Evolutionary conservation across 306 rosid genomes (phyloP).

Genomic region (Corylus americana): DNA sequence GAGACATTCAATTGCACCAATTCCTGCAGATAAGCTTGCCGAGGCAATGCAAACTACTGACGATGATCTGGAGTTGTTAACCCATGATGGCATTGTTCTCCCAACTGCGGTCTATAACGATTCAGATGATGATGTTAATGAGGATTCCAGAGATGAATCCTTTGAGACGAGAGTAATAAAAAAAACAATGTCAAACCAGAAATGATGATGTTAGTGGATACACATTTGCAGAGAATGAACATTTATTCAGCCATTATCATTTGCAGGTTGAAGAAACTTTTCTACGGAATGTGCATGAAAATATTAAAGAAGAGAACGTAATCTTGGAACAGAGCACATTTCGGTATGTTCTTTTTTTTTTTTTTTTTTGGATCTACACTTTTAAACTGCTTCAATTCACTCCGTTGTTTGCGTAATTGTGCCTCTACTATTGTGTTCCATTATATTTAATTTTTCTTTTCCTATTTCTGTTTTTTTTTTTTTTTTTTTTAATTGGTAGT

Average conservation of each 20-base stretch:
- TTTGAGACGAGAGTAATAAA: slow-evolving; percentile 76
- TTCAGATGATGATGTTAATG: slow-evolving; percentile 69
- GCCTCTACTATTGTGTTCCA: neutral
- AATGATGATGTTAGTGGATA: slow-evolving; percentile 7
- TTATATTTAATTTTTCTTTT: neutral
- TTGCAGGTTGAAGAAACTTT: slow-evolving; percentile 96
- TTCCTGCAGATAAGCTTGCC: slow-evolving; percentile 77
- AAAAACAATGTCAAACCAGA: slow-evolving; percentile 8
- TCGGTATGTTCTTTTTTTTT: slow-evolving; percentile 50
- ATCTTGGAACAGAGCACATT: too few species aligned
- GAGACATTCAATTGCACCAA: slow-evolving; percentile 97
- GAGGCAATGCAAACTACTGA: slow-evolving; percentile 58
- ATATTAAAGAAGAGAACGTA: slow-evolving; percentile 36
- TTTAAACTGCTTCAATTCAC: neutral
- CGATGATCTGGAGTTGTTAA: slow-evolving; percentile 63
- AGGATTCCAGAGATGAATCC: slow-evolving; percentile 63
- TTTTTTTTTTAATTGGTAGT: neutral
- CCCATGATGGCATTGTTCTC: slow-evolving; percentile 60
- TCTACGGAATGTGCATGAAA: slow-evolving; percentile 85
- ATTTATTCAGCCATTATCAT: slow-evolving; percentile 13
- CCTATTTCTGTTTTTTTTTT: neutral
- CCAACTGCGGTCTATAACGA: slow-evolving; percentile 71
- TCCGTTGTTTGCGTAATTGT: neutral
- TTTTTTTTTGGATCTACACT: neutral
- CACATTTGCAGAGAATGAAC: slow-evolving; percentile 20